Conservation (phyloP, 441 rosid genomes). For the Macaranga tanarius region DNA sequence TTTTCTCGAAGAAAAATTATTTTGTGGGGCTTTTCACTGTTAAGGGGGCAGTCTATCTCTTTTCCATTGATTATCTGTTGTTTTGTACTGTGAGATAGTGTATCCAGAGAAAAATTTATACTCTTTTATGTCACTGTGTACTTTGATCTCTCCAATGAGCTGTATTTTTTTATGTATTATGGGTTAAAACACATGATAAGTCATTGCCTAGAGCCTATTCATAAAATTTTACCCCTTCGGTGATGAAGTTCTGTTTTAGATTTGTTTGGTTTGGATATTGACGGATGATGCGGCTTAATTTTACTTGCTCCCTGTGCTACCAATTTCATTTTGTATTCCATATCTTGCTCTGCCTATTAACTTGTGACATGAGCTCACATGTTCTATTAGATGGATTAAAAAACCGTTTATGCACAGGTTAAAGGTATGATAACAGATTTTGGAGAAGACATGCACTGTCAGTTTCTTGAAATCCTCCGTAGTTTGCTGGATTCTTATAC, state of each 20-base stretch:
- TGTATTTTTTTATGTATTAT: background rate
- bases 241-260: background rate
- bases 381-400: slow-evolving; percentile 1
- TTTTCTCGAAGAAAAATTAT: background rate
- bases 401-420: slow-evolving; percentile 46
- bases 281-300: background rate
- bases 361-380: background rate
- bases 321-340: background rate
- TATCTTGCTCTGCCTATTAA: background rate
- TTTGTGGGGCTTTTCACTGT: background rate
- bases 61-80: background rate
- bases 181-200: background rate
- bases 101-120: background rate
- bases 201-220: background rate
- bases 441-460: slow-evolving; percentile 97
- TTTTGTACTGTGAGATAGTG: background rate
- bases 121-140: background rate
- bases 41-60: background rate
- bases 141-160: background rate
- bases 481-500: slow-evolving; percentile 90
- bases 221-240: background rate
- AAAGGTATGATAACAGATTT: slow-evolving; percentile 97
- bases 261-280: background rate
- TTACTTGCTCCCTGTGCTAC: background rate
- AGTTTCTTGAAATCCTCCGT: slow-evolving; percentile 96